Evolutionary conservation across 441 rosid species (phyloP).

Genomic region (Eruca vesicaria): DNA sequence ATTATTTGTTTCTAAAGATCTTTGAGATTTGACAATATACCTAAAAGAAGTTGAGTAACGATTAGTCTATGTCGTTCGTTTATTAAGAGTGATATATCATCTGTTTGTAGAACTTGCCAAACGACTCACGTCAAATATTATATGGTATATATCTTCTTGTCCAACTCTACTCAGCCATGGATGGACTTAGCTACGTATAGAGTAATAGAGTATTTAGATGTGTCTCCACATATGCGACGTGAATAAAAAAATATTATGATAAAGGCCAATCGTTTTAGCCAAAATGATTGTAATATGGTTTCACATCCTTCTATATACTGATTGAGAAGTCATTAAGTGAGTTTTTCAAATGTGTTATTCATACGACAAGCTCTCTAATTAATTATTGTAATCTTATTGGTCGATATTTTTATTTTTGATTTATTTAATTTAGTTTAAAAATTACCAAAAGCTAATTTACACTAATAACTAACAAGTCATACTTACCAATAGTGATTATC

Average conservation of each 20-base stretch:
- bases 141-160: slow-evolving; percentile 17
- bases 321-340: too few relatives aligned
- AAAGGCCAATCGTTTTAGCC: background rate
- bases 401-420: too few relatives aligned
- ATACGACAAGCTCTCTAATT: too few relatives aligned
- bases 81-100: slow-evolving; percentile 4
- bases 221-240: slow-evolving; percentile 6
- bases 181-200: slow-evolving; percentile 7
- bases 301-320: too few relatives aligned
- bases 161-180: slow-evolving; percentile 14
- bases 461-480: too few relatives aligned
- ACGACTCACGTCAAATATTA: slow-evolving; percentile 6
- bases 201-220: background rate
- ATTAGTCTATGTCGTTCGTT: slow-evolving; percentile 1
- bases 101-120: slow-evolving; percentile 18
- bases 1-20: too few relatives aligned
- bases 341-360: too few relatives aligned
- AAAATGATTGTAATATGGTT: background rate
- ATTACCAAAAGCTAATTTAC: too few relatives aligned
- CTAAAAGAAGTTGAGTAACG: background rate
- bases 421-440: too few relatives aligned
- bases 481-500: too few relatives aligned
- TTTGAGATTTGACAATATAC: too few relatives aligned
- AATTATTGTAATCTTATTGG: too few relatives aligned
- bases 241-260: background rate